Percentiles rank a stretch among this genome's conserved stretches.
Conservation (phyloP, 768 basidiomycete genomes). For the Baorangia bicolor region DNA sequence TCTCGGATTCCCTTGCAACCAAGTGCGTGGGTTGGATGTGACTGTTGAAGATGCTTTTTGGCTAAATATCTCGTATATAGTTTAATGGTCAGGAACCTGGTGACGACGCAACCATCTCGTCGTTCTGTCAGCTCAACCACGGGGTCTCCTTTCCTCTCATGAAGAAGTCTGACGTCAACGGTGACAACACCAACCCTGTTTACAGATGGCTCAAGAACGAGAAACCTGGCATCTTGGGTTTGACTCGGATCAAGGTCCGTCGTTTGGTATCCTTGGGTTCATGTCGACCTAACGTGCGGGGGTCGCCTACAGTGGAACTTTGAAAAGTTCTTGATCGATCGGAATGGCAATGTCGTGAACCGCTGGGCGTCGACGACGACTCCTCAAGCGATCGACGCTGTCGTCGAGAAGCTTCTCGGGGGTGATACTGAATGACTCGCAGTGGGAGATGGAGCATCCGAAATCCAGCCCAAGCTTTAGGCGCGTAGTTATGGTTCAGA, state of each 20-base stretch:
- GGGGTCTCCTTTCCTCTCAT: slow-evolving; percentile 89
- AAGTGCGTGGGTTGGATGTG: slow-evolving; percentile 40
- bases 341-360: slow-evolving; percentile 70
- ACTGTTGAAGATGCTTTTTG: not conserved
- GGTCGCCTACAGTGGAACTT: slow-evolving; percentile 71
- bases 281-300: not conserved
- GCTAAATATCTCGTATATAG: slow-evolving; percentile 35
- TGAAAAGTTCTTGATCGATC: slow-evolving; percentile 84
- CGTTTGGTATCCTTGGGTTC: not conserved
- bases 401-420: slow-evolving; percentile 58
- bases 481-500: not conserved
- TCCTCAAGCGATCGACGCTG: slow-evolving; percentile 59
- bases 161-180: slow-evolving; percentile 94
- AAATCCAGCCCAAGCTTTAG: slow-evolving; percentile 15
- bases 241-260: slow-evolving; percentile 71
- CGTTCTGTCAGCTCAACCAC: slow-evolving; percentile 79
- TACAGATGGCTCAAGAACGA: slow-evolving; percentile 83
- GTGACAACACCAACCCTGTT: slow-evolving; percentile 77
- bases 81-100: slow-evolving; percentile 87
- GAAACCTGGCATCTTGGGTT: slow-evolving; percentile 70
- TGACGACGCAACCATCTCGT: slow-evolving; percentile 68
- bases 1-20: slow-evolving; percentile 92
- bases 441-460: not conserved
- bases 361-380: slow-evolving; percentile 78
- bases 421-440: slow-evolving; percentile 20